Base-by-base conservation (phyloP, 2,329 filamentous ascomycete genomes). In the Plectosphaerella cucumerina region DNA sequence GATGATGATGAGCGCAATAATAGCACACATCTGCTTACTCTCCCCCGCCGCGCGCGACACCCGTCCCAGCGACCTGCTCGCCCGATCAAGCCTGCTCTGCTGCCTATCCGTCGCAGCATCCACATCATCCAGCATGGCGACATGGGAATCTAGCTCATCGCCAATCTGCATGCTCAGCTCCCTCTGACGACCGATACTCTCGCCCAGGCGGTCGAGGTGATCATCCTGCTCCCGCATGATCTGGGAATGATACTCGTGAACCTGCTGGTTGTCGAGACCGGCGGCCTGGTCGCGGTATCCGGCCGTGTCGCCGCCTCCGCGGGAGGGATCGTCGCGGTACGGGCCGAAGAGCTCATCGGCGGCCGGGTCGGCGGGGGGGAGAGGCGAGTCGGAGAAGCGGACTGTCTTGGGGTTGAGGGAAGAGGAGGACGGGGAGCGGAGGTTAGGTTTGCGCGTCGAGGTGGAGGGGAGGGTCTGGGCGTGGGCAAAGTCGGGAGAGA, bases 101-200 rank as follows among this genome's bases (percentile, higher is more conserved):
- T 97, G 92, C 52, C 92, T 76, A 66, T 96, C 91, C 8, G 92
- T 88, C 18, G 86, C 80, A 43, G 81, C 80, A 64, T 97, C 94
- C 43, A 95, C 84, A 61, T 96, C 93, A 66, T 97, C 93, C 26
- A 99, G 76, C 76, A 99, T 77, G 59, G 87, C 79, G 35, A 95
- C 88, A 62, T 99, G 94, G 59, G 85, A 87, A 61, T 97, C 94
- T 34, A 99, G 78, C 76, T 99, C 94, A 66, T 97, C 89, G 26
- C 94, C 93, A 62, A 99, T 97, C 73, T 94, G 90, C 74, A 97
- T 95, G 65, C 87, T 92, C 55, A 99, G 77, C 72, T 97, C 90
- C 47, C 95, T 80, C 74, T 97, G 94, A 37, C 94, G 83, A 4
- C 89, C 82, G 59, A 99, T 97, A 52, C 84, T 90, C 62, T 85